Percentiles rank a stretch among this genome's conserved stretches.
These are phyloP conservation scores for Sporothrix euskadiensis DNA, from an alignment of 2,329 filamentous ascomycete species.

Conservation along the genomic window DNA sequence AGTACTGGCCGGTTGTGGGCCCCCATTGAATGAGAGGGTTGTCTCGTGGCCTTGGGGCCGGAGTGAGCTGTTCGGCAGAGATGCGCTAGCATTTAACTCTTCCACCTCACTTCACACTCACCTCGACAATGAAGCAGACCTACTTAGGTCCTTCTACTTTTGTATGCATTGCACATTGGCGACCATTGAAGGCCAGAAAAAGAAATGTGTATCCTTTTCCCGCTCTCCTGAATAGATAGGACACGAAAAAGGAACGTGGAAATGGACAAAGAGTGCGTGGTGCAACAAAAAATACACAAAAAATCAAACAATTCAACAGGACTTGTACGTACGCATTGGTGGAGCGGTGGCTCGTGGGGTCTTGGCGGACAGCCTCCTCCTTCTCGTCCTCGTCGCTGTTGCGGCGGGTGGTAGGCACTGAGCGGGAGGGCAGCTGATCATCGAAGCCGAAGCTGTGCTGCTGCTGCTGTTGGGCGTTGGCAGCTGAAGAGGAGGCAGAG, in stretches of 20 bases:
- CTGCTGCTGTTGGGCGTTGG: conserved; percentile 20
- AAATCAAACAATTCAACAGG: background rate
- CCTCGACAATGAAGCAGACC: background rate
- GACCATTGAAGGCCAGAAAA: background rate
- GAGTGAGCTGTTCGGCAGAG: background rate
- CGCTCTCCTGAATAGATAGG: background rate
- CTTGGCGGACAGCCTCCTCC: conserved; percentile 68
- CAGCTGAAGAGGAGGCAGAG: conserved; percentile 19
- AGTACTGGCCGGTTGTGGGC: background rate
- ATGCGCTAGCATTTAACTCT: background rate
- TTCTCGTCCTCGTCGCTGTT: conserved; percentile 92
- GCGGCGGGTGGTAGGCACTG: conserved; percentile 80
- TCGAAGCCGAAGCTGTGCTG: conserved; percentile 53
- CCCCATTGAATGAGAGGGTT: background rate
- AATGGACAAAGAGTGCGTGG: background rate
- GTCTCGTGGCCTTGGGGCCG: background rate
- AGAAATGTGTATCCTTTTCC: background rate
- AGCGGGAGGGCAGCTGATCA: conserved; percentile 74
- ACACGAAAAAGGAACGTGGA: background rate
- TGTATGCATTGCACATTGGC: background rate
- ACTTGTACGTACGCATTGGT: conserved; percentile 71
- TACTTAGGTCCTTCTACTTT: background rate
- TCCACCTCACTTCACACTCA: background rate
- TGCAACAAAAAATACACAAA: background rate
- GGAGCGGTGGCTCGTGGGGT: conserved; percentile 70